Conservation (phyloP, 768 basidiomycete species). For the Lentinula edodes region DNA sequence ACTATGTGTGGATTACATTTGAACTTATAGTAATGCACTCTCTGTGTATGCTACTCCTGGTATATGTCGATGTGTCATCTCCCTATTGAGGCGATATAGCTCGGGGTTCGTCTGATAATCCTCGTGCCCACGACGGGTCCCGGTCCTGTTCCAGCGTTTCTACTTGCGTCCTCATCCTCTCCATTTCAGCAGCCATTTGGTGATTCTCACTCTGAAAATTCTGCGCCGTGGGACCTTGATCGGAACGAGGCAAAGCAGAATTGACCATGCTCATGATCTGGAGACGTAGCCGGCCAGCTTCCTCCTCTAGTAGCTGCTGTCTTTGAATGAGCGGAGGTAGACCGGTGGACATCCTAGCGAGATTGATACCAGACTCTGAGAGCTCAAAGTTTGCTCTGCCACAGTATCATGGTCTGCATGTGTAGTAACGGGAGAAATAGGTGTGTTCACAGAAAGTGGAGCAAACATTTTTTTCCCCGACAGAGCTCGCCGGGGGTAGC, state of each 20-base stretch:
- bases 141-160: background rate
- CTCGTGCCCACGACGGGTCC: background rate
- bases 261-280: conserved; percentile 3
- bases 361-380: background rate
- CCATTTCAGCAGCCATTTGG: background rate
- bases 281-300: conserved; percentile 2
- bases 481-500: background rate
- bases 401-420: background rate
- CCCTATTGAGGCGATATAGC: conserved; percentile 1
- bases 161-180: background rate
- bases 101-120: conserved; percentile 5
- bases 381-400: background rate
- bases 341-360: background rate
- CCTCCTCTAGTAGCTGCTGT: background rate
- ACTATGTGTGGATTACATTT: too few relatives aligned
- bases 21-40: too few relatives aligned
- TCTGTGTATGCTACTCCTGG: too few relatives aligned
- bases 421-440: background rate
- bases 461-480: background rate
- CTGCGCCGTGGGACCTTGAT: background rate
- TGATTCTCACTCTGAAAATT: background rate
- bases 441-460: background rate
- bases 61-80: background rate
- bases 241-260: background rate
- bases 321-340: background rate